A percentile compares a stretch with the other conserved stretches of the same genome.
Conservation (phyloP, 75 land plant species). For the Cryptomeria japonica region DNA sequence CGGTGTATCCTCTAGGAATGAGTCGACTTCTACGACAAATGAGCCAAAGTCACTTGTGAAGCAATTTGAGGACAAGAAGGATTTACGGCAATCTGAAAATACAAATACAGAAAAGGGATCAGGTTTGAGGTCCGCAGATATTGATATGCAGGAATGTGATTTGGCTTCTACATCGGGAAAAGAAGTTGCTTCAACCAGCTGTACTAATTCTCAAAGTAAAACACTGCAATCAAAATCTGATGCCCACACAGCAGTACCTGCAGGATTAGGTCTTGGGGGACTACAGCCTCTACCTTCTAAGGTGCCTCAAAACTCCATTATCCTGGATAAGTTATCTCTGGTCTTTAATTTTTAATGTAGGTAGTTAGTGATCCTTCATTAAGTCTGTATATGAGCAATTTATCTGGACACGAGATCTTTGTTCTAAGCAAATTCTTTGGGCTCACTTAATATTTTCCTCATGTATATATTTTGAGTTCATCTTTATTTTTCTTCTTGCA, state of each 20-base stretch:
- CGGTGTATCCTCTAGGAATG: background rate
- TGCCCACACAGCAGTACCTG: slow-evolving; percentile 34
- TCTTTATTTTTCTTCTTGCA: background rate
- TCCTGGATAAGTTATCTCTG: background rate
- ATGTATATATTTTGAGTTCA: too few species aligned
- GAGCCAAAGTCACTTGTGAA: background rate
- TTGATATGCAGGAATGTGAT: background rate
- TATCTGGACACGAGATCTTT: background rate
- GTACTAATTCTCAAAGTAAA: slow-evolving; percentile 5
- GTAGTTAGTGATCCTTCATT: background rate
- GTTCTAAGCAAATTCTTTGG: too few species aligned
- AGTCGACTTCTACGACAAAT: background rate
- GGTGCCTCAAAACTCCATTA: slow-evolving; percentile 22
- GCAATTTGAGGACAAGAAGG: background rate
- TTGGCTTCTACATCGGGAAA: background rate
- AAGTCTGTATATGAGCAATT: background rate
- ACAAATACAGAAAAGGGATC: background rate
- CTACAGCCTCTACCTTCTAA: slow-evolving; percentile 59
- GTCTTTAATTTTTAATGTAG: background rate
- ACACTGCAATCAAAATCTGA: background rate
- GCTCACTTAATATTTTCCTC: background rate
- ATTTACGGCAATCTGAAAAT: background rate
- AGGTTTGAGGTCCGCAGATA: background rate
- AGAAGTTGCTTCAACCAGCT: background rate
- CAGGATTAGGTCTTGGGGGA: slow-evolving; percentile 81